phyloP scores from a whole-genome alignment of 2,329 filamentous ascomycete species.

The Hypoxylon sp. region DNA sequence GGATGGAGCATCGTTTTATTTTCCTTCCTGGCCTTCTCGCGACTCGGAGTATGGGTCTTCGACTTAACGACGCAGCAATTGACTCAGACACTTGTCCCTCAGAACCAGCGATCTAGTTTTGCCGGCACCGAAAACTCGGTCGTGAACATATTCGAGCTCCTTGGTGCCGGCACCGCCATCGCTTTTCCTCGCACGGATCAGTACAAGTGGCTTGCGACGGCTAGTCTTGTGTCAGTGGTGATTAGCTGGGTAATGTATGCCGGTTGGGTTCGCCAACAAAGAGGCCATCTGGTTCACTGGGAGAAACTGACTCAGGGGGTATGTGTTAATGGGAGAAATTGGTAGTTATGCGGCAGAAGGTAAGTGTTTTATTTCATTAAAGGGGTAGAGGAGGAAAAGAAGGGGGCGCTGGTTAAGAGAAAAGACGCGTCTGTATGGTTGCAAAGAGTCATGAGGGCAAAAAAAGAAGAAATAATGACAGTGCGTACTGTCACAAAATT shows the following conservation, averaged over 20 bases:
- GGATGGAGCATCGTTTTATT: conserved; percentile 57
- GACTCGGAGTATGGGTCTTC: conserved; percentile 62
- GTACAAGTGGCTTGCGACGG: conserved; percentile 58
- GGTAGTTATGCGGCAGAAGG: background rate
- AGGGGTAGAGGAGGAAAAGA: background rate
- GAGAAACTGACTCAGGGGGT: conserved; percentile 50
- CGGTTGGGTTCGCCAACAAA: conserved; percentile 57
- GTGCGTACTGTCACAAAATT: background rate
- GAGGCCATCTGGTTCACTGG: conserved; percentile 61
- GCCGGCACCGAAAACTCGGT: conserved; percentile 60
- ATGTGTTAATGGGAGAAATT: conserved; percentile 15
- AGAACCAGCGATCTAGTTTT: conserved; percentile 57
- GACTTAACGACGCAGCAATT: conserved; percentile 62
- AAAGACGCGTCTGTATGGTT: conserved; percentile 1
- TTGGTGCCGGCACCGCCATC: conserved; percentile 57
- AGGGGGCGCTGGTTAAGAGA: background rate
- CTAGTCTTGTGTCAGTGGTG: conserved; percentile 55
- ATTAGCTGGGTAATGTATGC: conserved; percentile 56
- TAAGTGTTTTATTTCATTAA: background rate
- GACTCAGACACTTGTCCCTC: conserved; percentile 58
- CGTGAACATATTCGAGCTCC: conserved; percentile 59
- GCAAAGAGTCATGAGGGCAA: background rate
- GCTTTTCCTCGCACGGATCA: conserved; percentile 56
- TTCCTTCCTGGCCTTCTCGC: conserved; percentile 59
- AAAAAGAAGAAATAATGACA: conserved; percentile 6